Base-by-base conservation (phyloP, 2,329 filamentous ascomycete species). In the Aspergillus nomiae region DNA sequence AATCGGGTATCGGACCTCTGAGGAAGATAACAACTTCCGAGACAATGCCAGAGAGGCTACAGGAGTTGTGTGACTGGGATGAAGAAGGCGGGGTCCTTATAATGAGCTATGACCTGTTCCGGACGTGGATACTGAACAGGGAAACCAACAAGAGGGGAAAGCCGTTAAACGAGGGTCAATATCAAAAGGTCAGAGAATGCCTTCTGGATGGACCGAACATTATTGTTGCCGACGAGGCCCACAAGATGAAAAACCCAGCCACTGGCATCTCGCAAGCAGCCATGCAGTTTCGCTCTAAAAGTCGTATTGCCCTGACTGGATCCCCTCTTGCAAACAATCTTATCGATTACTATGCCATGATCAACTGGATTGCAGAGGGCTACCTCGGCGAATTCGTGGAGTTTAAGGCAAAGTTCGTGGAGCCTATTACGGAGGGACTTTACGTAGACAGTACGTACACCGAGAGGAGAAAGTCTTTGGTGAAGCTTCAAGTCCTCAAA, bases 251-350 rank as follows among this genome's bases (percentile, higher is more conserved):
- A 76, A 93, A 92, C 65, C 76, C 81, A 0, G 74, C 73, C 0
- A 82, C 88, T 0, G 77, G 82, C 24, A 78, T 89, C 38, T 81
- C 87, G 50, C 67, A 76, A 43, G 82, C 85, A 7, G 86, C 89
- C 24, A 79, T 80, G 1, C 75, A 80, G 12, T 90, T 97, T 72
- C 82, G 75, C 63, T 91, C 92, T 0, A 86, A 81, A 59, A 89
- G 85, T 63, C 88, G 93, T 12, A 91, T 97, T 67, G 94, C 92
- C 7, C 82, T 97, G 65, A 96, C 93, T 0, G 94, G 93, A 0
- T 94, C 93, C 0, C 94, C 94, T 0, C 81, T 97, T 58, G 89
- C 91, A 5, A 97, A 97, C 72, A 91, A 92, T 58, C 87, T 97
- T 0, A 81, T 85, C 32, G 94, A 97, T 70, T 96, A 96, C 72